Evolutionary conservation across 225 moss, liverwort and hornwort species (phyloP).

Genomic region (Bryoerythrophyllum caledonicum): DNA sequence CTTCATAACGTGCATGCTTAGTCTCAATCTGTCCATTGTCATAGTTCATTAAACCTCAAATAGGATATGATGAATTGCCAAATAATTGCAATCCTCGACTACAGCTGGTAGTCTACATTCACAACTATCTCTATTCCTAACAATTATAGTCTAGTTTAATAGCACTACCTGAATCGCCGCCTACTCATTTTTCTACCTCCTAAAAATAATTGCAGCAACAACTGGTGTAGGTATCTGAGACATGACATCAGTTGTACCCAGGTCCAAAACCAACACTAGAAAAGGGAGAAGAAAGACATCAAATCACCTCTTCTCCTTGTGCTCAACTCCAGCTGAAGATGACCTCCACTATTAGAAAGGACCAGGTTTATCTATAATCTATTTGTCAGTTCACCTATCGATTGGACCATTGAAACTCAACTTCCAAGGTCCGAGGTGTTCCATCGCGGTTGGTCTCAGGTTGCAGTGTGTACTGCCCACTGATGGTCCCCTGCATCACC

Average conservation of each 20-base stretch:
- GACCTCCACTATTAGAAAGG: too few species aligned
- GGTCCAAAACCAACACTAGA: too few species aligned
- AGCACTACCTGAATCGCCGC: constrained; percentile 24
- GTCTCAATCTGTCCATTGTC: too few species aligned
- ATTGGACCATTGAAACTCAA: constrained; percentile 99
- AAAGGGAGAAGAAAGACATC: too few species aligned
- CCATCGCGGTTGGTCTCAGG: constrained; percentile 97
- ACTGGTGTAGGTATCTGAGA: not conserved
- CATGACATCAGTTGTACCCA: not conserved
- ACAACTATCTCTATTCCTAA: constrained; percentile 25
- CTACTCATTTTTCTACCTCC: not conserved
- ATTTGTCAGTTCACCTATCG: constrained; percentile 39
- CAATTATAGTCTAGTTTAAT: constrained; percentile 5
- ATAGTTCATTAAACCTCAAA: too few species aligned
- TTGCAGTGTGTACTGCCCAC: constrained; percentile 82
- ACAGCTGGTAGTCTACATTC: constrained; percentile 35
- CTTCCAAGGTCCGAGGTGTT: constrained; percentile 83
- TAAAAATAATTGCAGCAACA: constrained; percentile 16
- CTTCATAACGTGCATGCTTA: not conserved
- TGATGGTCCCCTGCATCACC: constrained; percentile 83
- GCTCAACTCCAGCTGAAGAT: too few species aligned
- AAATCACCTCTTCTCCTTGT: too few species aligned
- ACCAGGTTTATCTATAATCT: constrained; percentile 5
- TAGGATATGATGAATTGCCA: too few species aligned
- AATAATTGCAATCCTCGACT: too few species aligned